Evolutionary conservation across 2,329 filamentous ascomycete species (phyloP), one percentile per base, ranked within the genome.

Genomic region (Colletotrichum shisoi): DNA sequence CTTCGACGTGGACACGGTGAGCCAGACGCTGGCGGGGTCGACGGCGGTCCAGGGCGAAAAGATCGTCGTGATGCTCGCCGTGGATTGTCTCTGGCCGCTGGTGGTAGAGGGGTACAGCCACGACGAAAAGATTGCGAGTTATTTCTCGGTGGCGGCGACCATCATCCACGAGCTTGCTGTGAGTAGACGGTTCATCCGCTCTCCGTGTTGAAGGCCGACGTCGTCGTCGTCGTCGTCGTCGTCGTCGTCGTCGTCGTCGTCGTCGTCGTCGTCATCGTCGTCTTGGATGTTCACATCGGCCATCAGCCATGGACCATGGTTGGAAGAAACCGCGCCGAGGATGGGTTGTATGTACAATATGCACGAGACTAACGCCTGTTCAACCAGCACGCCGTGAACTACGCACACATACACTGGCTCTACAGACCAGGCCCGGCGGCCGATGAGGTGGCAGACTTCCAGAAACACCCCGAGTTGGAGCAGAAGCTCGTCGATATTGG

Each of bases 131-230:
- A 46, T 58, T 3, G 7, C 46, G 19, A 45, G 31, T 19, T 12
- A 34, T 2, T 58, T 58, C 19, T 46, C 40, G n/a, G 3, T 58
- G 31, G 56, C 42, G 4, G 31, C 56, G n/a, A 58, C 56, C 1
- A 58, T 58, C 44, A 24, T 58, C 9, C 56, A 58, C 15, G 56
- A 58, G 8, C 46, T 46, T 7, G 56, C 56, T 12, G 56, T 58
- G 8, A 21, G 56, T 21, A 7, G 2, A 6, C n/a, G 4, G 0
- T 40, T 21, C 5, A 9, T 12, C 11, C 1, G 5, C 3, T 56
- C 6, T 24, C 17, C 8, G 31, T 34, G 31, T 34, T 34, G 1
- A 34, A 34, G 31, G 31, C 8, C 31, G 31, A 9, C 7, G 31
- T 34, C 31, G 31, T 31, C 8, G 31, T 31, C 31, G 2, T 31